A percentile compares a stretch with the other conserved stretches of the same genome.
These are phyloP conservation scores for Alternaria sp. DNA, from an alignment of 2,329 filamentous ascomycete species.

Conservation along the genomic window DNA sequence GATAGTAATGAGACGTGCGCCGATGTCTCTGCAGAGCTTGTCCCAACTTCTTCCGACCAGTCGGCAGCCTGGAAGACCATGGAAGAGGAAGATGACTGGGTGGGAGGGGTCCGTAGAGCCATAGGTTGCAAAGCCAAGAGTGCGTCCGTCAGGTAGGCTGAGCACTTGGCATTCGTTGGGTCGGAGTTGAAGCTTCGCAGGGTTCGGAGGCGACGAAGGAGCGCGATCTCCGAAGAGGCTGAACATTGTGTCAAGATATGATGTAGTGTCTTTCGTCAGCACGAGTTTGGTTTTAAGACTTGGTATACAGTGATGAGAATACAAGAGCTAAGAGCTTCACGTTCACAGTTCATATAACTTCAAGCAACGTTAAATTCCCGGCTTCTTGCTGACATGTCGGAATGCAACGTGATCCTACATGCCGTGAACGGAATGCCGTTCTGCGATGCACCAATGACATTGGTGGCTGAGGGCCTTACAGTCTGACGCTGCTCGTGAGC, in stretches of 20 bases:
- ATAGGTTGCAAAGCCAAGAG: conserved; percentile 53
- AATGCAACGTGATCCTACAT: not conserved
- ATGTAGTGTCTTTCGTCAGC: not conserved
- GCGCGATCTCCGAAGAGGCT: conserved; percentile 12
- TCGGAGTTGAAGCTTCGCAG: conserved; percentile 23
- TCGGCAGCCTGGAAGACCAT: conserved; percentile 54
- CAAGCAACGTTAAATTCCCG: not conserved
- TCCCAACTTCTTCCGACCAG: conserved; percentile 49
- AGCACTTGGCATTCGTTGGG: conserved; percentile 25
- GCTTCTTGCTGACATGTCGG: conserved; percentile 1
- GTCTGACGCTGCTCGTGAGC: not conserved
- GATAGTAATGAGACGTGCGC: conserved; percentile 51
- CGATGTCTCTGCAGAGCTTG: conserved; percentile 36
- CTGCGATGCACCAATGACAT: not conserved
- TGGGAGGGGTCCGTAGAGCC: conserved; percentile 50
- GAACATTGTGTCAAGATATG: conserved; percentile 15
- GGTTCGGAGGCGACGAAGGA: conserved; percentile 26
- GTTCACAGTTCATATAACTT: not conserved
- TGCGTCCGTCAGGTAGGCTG: conserved; percentile 47
- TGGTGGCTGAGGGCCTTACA: not conserved
- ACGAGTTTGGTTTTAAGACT: not conserved
- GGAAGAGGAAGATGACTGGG: conserved; percentile 51
- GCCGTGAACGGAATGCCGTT: not conserved
- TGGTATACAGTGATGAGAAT: not conserved
- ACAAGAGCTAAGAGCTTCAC: not conserved